Percentiles rank a stretch among this genome's conserved stretches.
phyloP scores from a whole-genome alignment of 768 basidiomycete species.

The Boletellus ananiceps region DNA sequence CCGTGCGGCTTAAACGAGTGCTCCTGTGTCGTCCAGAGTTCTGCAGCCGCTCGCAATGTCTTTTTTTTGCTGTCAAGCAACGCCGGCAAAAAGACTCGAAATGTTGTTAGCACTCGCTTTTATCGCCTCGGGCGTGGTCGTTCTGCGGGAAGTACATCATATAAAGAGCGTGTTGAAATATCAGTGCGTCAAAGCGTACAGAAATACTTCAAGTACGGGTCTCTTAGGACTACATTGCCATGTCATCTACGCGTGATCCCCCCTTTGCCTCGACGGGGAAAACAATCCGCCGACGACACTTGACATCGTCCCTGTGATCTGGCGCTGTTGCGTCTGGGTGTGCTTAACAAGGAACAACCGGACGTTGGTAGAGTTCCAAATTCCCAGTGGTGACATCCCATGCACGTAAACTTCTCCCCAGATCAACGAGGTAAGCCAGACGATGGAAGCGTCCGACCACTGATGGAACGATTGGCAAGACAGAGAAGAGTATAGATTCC shows the following conservation, averaged over 20 bases:
- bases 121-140: not conserved
- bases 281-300: slow-evolving; percentile 79
- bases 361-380: slow-evolving; percentile 90
- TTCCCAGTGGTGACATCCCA: slow-evolving; percentile 78
- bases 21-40: not conserved
- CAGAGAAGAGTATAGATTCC: not conserved
- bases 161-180: not conserved
- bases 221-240: not conserved
- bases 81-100: not conserved
- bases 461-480: slow-evolving; percentile 27
- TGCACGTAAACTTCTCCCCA: slow-evolving; percentile 97
- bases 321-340: slow-evolving; percentile 60
- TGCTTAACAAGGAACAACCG: slow-evolving; percentile 91
- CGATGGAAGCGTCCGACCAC: slow-evolving; percentile 90
- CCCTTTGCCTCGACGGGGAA: slow-evolving; percentile 37
- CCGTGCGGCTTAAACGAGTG: not conserved
- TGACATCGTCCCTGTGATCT: slow-evolving; percentile 73
- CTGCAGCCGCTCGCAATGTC: not conserved
- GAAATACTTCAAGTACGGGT: not conserved
- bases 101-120: not conserved
- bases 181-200: not conserved
- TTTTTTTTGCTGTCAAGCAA: not conserved
- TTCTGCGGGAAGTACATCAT: not conserved
- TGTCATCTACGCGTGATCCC: slow-evolving; percentile 22
- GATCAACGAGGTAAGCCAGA: slow-evolving; percentile 90